Base-by-base conservation (phyloP, 2,329 filamentous ascomycete genomes). In the Volutella citrinella region DNA sequence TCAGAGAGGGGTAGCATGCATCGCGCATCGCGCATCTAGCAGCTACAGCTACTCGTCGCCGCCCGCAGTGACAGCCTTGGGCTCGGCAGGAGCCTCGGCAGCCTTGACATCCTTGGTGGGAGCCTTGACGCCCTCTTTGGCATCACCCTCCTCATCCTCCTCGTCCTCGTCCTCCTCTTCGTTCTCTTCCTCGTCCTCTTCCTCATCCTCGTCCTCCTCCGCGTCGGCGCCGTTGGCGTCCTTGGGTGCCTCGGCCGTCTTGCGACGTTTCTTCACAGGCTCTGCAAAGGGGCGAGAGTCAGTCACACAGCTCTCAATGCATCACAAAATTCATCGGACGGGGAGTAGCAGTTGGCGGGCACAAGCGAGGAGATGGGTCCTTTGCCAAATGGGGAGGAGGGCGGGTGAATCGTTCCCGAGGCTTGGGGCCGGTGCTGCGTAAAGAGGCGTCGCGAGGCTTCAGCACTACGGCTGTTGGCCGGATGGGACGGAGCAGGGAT, bases 261-360 rank as follows among this genome's bases (percentile, higher is more conserved):
- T 75, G 49, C 63, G n/a, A n/a, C n/a, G 65, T 60, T 72, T 74
- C 63, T 75, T 75, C 36, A 65, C 65, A 22, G 71, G 71, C n/a
- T n/a, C n/a, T n/a, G n/a, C n/a, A n/a, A n/a, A n/a, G n/a, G n/a
- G n/a, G n/a, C n/a, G n/a, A n/a, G n/a, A n/a, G n/a, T n/a, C n/a
- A n/a, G n/a, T n/a, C n/a, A n/a, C n/a, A n/a, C n/a, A n/a, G n/a
- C n/a, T n/a, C n/a, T n/a, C n/a, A n/a, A n/a, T n/a, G n/a, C n/a
- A n/a, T n/a, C n/a, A n/a, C n/a, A n/a, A n/a, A n/a, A n/a, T n/a
- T n/a, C n/a, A n/a, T n/a, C n/a, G n/a, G n/a, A n/a, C n/a, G n/a
- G n/a, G n/a, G n/a, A n/a, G n/a, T n/a, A n/a, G n/a, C n/a, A n/a
- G n/a, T n/a, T n/a, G n/a, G n/a, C n/a, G n/a, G n/a, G n/a, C n/a